Base-by-base conservation (phyloP, 805 yeast genomes). In the Tetrapisispora nanseiensis region DNA sequence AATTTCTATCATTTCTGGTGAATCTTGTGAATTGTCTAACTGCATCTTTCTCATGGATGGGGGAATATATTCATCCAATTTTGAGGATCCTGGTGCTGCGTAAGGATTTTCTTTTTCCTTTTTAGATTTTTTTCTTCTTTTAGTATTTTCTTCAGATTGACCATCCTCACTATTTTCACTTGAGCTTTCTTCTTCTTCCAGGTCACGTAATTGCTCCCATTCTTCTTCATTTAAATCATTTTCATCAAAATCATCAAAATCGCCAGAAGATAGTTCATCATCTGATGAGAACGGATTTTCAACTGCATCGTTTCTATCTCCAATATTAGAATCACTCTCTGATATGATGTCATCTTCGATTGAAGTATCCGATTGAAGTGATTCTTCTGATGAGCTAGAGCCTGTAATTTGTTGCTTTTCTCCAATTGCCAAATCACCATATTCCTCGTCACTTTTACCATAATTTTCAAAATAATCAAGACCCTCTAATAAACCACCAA, bases 401-500 rank as follows among this genome's bases (percentile, higher is more conserved):
- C n/a, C 9, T 30, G 16, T 7, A n/a, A 7, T 8, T 27, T 26
- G 19, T 13, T 5, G 12, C 11, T 30, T 29, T 19, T 56, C 62
- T 6, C 20, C 42, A 15, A 50, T 32, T 1, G 51, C 61, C 32
- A 52, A 51, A n/a, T 54, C 61, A 28, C 59, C 61, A 34, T 58
- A 57, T 11, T 56, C 62, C 23, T 56, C 63, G 18, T 57, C 59
- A 15, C 50, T 54, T 19, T 41, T 51, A 26, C 61, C 71, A 47
- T 55, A 62, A 33, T 60, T 54, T 38, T 67, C 71, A 43, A 67
- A 55, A 51, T 57, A 68, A 46, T 67, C 71, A 33, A 68, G 51
- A 22, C 89, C 95, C 41, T 85, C 95, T 4, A 87, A 65, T 19
- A 87, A 57, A n/a, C 87, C 94, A 36, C 84, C 95, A 37, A 87